A percentile compares a stretch with the other conserved stretches of the same genome.
Conservation (phyloP, 192 early-diverging fungal genomes). For the Anaeromyces robustus region DNA sequence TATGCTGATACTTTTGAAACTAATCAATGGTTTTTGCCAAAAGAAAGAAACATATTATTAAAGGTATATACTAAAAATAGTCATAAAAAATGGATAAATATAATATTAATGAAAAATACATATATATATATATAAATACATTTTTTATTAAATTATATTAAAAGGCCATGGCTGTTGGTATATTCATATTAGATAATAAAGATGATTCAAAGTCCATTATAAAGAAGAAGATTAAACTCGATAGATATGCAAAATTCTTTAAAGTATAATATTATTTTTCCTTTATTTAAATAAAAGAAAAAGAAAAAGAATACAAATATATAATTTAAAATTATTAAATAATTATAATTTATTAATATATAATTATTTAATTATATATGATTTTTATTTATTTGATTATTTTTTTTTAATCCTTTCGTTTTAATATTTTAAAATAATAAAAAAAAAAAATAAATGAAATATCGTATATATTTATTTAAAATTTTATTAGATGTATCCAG, state of each 20-base stretch:
- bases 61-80: conserved; percentile 8
- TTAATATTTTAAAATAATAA: no score
- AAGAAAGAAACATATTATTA: conserved; percentile 15
- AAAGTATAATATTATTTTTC: conserved; percentile 14
- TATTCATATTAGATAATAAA: conserved; percentile 22
- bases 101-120: no score
- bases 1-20: conserved; percentile 20
- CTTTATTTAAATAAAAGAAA: no score
- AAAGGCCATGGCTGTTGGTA: conserved; percentile 29
- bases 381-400: no score
- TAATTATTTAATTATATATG: no score
- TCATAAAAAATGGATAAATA: no score
- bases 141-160: neutral
- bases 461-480: no score
- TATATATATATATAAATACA: no score
- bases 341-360: no score
- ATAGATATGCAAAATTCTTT: conserved; percentile 24
- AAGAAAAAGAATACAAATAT: neutral
- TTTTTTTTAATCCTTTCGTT: no score
- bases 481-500: conserved; percentile 14
- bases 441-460: no score
- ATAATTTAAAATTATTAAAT: neutral
- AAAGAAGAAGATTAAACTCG: conserved; percentile 25
- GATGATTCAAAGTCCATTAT: conserved; percentile 20
- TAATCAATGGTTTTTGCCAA: conserved; percentile 9